These are phyloP conservation scores for Cryptococcus sp. DNA, from an alignment of 1,284 basidiomycete genomes.

Conservation along the genomic window DNA sequence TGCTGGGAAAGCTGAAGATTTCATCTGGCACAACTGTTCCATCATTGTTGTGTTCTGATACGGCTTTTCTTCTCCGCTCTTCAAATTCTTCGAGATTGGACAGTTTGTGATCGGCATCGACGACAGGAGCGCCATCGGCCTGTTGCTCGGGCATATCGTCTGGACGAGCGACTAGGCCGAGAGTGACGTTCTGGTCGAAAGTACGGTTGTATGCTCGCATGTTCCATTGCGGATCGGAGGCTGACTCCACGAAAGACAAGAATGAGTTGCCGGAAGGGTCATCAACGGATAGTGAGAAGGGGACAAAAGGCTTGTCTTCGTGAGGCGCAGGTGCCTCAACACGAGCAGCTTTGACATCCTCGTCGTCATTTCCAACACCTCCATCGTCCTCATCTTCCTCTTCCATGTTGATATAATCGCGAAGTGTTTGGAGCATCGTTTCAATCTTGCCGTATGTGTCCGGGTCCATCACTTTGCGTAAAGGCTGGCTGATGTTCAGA, in stretches of 20 bases:
- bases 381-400: conserved; percentile 61
- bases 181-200: conserved; percentile 74
- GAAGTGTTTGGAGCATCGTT: conserved; percentile 67
- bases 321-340: conserved; percentile 49
- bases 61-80: conserved; percentile 34
- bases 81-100: conserved; percentile 50
- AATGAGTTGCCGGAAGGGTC: conserved; percentile 96
- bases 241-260: conserved; percentile 76
- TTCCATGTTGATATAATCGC: conserved; percentile 68
- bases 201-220: conserved; percentile 83
- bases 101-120: conserved; percentile 57
- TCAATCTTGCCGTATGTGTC: conserved; percentile 78
- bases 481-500: conserved; percentile 78
- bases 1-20: conserved; percentile 83
- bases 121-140: conserved; percentile 42
- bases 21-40: conserved; percentile 67
- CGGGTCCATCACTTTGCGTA: conserved; percentile 81
- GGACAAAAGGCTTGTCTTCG: conserved; percentile 60
- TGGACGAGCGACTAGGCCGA: conserved; percentile 64
- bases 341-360: conserved; percentile 30
- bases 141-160: conserved; percentile 37
- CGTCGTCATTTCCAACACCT: conserved; percentile 39
- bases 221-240: conserved; percentile 89
- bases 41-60: conserved; percentile 32
- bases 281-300: conserved; percentile 84